Evolutionary conservation across 176 grass and related monocot genomes (phyloP).

Genomic region (Eremochloa ophiuroides): DNA sequence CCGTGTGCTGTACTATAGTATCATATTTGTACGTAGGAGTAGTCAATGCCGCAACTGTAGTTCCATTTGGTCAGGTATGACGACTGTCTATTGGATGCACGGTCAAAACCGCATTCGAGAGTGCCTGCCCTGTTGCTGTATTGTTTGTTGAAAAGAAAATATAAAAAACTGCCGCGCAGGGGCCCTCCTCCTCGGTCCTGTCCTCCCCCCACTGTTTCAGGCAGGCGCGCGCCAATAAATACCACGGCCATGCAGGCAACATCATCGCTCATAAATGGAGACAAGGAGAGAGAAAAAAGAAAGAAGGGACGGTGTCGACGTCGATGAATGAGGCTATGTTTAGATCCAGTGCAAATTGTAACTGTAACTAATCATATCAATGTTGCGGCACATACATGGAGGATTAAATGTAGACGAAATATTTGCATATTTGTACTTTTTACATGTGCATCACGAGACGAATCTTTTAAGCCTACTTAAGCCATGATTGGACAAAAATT

Average conservation of each 20-base stretch:
- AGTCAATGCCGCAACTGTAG: not conserved
- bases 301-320: not conserved
- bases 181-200: too few relatives aligned
- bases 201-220: too few relatives aligned
- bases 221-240: slow-evolving; percentile 30
- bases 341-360: too few relatives aligned
- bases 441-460: too few relatives aligned
- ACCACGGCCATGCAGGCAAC: not conserved
- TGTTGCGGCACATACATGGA: too few relatives aligned
- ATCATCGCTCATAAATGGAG: slow-evolving; percentile 49
- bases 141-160: not conserved
- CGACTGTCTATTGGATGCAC: not conserved
- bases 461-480: too few relatives aligned
- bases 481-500: too few relatives aligned
- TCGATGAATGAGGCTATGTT: not conserved
- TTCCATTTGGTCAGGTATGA: slow-evolving; percentile 22
- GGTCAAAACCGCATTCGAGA: slow-evolving; percentile 43
- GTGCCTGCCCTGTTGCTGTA: slow-evolving; percentile 16
- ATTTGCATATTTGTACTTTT: too few relatives aligned
- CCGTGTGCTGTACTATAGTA: not conserved
- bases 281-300: not conserved
- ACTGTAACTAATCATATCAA: too few relatives aligned
- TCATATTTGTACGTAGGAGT: too few relatives aligned
- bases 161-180: too few relatives aligned
- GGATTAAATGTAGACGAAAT: too few relatives aligned